Evolutionary conservation across 495 filamentous ascomycete species (phyloP), one percentile per base, ranked within the genome.

Genomic region (Friedmanniomyces simplex): DNA sequence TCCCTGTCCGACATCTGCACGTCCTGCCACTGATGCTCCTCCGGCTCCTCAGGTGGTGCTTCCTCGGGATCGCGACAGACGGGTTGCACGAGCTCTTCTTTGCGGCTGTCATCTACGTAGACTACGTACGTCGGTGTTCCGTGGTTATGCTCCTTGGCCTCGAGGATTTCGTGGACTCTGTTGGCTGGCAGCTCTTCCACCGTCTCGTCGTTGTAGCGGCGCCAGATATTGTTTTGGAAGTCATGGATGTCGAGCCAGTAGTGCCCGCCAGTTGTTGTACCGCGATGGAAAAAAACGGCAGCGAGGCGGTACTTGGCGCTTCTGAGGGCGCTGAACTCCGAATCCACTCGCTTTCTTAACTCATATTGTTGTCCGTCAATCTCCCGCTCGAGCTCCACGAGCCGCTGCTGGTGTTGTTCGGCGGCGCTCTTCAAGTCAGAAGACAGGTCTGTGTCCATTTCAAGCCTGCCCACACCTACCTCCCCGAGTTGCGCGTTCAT

Each of bases 171-270:
- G 3, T 62, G 32, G n/a, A 66, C 24, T 56, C 72, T 63, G 64
- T 81, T 81, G 12, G 18, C 14, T 2, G 39, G 54, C 63, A 87
- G 79, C 58, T 86, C 81, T 0, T 81, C 82, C 26, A 98, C 90
- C 21, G 76, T 75, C 25, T 83, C 83, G 66, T 98, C 93, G 68
- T 98, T 97, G 76, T 96, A 98, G 65, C 87, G 88, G 50, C 88
- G 85, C 89, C 93, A 98, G 46, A 91, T 71, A 18, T 84, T 75
- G 36, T 79, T 76, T 53, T 82, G 75, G 68, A 94, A 95, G 69
- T 97, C 93, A 66, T 82, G 85, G 63, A 98, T 95, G 77, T 90
- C 96, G 57, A 96, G 89, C 82, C 88, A 99, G 73, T 96, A 99
- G 69, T 98, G 93, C 1, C 93, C 93, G 50, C 85, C 86, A 18